phyloP scores from a whole-genome alignment of 75 land plant genomes.

The Pinus tabuliformis region DNA sequence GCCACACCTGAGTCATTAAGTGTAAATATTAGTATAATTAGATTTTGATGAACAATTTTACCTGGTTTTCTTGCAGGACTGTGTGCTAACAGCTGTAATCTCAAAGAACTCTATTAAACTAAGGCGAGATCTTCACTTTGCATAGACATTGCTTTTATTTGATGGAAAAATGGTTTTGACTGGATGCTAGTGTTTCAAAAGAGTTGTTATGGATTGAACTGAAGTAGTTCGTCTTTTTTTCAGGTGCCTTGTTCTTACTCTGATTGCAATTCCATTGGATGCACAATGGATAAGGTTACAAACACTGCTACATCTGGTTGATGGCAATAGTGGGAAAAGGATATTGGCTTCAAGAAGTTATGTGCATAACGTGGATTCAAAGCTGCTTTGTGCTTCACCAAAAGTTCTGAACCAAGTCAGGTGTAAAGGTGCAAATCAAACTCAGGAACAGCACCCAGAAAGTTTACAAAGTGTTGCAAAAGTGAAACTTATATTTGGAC shows the following conservation, averaged over 20 bases:
- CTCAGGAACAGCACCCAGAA: not conserved
- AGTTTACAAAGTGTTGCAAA: not conserved
- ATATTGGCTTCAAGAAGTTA: not conserved
- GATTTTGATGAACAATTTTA: not conserved
- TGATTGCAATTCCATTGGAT: not conserved
- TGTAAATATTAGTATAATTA: not conserved
- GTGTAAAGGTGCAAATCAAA: not conserved
- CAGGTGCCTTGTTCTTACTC: conserved; percentile 2
- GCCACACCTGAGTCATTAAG: not conserved
- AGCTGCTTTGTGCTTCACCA: not conserved
- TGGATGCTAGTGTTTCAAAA: not conserved
- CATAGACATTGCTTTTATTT: not conserved
- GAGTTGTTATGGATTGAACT: not conserved
- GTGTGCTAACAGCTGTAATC: not conserved
- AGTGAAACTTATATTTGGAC: not conserved
- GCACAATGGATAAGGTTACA: not conserved
- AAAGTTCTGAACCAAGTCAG: not conserved
- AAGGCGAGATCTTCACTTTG: not conserved
- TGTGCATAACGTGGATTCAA: not conserved
- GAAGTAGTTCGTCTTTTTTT: not conserved
- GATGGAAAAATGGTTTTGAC: not conserved
- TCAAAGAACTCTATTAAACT: not conserved
- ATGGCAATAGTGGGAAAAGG: not conserved
- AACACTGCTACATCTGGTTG: not conserved
- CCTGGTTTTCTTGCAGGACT: not conserved